Base-by-base conservation (phyloP, 2,329 filamentous ascomycete species). In the Aspergillus pseudoviridinutans region DNA sequence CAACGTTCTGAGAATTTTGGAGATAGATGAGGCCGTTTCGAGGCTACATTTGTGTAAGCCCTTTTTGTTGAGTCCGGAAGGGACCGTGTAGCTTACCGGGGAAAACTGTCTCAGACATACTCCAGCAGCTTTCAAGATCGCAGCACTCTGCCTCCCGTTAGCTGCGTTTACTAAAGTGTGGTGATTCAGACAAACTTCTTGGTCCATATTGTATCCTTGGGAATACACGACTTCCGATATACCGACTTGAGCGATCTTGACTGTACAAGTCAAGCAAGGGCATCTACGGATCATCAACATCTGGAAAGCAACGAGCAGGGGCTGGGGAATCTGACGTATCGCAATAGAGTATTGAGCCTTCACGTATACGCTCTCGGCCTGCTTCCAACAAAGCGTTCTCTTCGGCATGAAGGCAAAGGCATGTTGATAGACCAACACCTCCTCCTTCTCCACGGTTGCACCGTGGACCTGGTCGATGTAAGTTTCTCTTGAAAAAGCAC, bases 241-340 rank as follows among this genome's bases (percentile, higher is more conserved):
- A 20, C 94, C 94, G 7, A 97, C 91, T 78, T 99, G 94, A 24
- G 91, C 90, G 69, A 99, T 97, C 79, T 99, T 99, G 79, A 99
- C 96, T 68, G 91, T 96, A 76, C 94, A 99, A 2, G 94, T 99
- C 73, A 99, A 80, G 72, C 94, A 99, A 3, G 94, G 94, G 74
- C 94, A 99, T 0, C 81, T 84, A 51, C 4, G 42, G 20, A 28
- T 24, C 28, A 46, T 54, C 47, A 46, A 49, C 27, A 51, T 62
- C 24, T 57, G 59, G 51, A 22, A 49, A 17, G 20, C 27, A 35
- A 49, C 46, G 9, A 28, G 46, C n/a, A 53, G 24, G 56, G 29
- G 35, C 44, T 27, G 52, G 24, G 50, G 29, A 24, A 24, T 66
- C 76, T 66, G 61, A 81, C 64, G 92, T 97, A 71, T 97, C 91